phyloP scores from a whole-genome alignment of 2,329 filamentous ascomycete species.

The Clarireedia hainanense region DNA sequence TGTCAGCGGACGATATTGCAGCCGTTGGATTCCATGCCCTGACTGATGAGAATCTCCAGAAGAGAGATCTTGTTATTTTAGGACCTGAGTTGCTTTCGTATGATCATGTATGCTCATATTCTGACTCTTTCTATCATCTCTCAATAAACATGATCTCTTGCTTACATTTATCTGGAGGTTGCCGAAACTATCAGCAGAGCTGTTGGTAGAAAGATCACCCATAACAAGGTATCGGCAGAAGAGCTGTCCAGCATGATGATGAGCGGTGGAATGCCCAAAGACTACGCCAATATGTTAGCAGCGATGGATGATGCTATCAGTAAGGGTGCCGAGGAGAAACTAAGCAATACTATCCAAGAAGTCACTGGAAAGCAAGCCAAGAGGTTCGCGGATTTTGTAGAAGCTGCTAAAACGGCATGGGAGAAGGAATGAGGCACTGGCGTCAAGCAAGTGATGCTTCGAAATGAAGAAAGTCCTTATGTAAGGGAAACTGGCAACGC shows the following conservation, averaged over 20 bases:
- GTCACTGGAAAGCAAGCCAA: slow-evolving; percentile 10
- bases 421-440: not conserved
- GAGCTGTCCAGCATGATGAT: slow-evolving; percentile 6
- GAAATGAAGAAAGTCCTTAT: no score
- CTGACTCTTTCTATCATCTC: not conserved
- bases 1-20: slow-evolving; percentile 40
- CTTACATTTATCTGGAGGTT: slow-evolving; percentile 2
- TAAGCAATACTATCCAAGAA: slow-evolving; percentile 11
- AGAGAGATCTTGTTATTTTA: slow-evolving; percentile 30
- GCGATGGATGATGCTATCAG: slow-evolving; percentile 7
- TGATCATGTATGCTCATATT: slow-evolving; percentile 22
- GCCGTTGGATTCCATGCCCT: slow-evolving; percentile 35
- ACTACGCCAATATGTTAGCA: slow-evolving; percentile 10
- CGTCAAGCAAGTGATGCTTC: no score
- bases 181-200: slow-evolving; percentile 14
- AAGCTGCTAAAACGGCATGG: slow-evolving; percentile 11
- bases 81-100: slow-evolving; percentile 29
- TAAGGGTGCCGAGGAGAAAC: slow-evolving; percentile 10
- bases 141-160: not conserved
- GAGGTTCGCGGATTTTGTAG: slow-evolving; percentile 12
- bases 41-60: slow-evolving; percentile 31
- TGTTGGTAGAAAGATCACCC: slow-evolving; percentile 13
- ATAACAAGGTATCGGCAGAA: slow-evolving; percentile 13
- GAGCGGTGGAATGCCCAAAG: slow-evolving; percentile 8
- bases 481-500: no score